phyloP scores from a whole-genome alignment of 2,329 filamentous ascomycete species.

The Metarhizium robertsii region DNA sequence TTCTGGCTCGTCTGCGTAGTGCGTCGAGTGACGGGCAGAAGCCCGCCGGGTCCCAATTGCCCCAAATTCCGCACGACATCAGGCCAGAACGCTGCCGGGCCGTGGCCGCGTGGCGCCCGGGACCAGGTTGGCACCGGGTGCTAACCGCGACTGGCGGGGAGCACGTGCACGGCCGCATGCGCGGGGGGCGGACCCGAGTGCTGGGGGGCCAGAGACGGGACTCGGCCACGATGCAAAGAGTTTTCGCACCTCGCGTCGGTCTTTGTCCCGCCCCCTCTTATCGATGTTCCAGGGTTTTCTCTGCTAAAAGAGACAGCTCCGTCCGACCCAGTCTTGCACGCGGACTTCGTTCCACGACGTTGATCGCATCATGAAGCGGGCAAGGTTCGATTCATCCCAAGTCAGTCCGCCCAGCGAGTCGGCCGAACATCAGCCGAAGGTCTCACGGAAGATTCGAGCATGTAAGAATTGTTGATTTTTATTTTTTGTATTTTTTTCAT shows the following conservation, averaged over 20 bases:
- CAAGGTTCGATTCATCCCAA: conserved; percentile 11
- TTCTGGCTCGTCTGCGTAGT: not conserved
- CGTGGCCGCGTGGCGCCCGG: no score
- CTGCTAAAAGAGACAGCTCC: not conserved
- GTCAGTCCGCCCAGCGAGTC: conserved; percentile 7
- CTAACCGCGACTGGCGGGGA: not conserved
- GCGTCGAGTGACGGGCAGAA: not conserved
- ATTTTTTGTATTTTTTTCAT: not conserved
- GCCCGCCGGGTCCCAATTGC: not conserved
- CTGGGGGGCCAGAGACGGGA: not conserved
- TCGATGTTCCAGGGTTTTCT: not conserved
- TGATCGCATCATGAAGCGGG: conserved; percentile 13
- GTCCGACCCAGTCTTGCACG: conserved; percentile 22
- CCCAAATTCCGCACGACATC: not conserved
- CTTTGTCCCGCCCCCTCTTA: conserved; percentile 7
- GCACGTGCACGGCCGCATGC: not conserved
- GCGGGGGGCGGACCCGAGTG: not conserved
- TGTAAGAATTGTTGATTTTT: conserved; percentile 13
- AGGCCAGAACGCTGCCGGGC: no score
- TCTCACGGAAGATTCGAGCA: conserved; percentile 22
- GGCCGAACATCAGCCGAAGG: conserved; percentile 16
- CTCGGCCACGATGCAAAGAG: not conserved
- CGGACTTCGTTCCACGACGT: conserved; percentile 6
- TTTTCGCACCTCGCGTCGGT: conserved; percentile 2
- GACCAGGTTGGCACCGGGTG: not conserved